Evolutionary conservation across 1,139 yeast species (phyloP).

Genomic region (Debaryomyces nepalensis): DNA sequence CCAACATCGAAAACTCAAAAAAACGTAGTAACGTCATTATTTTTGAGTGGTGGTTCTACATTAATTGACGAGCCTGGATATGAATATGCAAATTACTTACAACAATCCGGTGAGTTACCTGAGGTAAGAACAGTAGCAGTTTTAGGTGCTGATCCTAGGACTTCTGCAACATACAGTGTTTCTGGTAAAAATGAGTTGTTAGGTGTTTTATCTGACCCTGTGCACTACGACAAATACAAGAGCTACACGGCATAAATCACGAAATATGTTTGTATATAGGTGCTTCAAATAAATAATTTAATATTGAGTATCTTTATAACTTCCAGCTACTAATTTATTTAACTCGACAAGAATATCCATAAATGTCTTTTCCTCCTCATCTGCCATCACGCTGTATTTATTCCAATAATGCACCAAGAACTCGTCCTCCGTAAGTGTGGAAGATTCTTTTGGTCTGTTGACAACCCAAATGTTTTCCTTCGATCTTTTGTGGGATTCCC

Average conservation of each 20-base stretch:
- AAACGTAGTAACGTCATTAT: conserved; percentile 38
- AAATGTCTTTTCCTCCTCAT: conserved; percentile 48
- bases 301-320: conserved; percentile 48
- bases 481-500: conserved; percentile 80
- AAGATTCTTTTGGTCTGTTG: conserved; percentile 47
- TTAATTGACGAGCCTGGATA: conserved; percentile 73
- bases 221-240: not conserved
- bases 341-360: conserved; percentile 57
- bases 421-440: conserved; percentile 53
- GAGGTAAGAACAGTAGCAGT: conserved; percentile 69
- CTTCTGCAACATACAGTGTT: conserved; percentile 70
- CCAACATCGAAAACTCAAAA: not conserved
- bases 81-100: conserved; percentile 57
- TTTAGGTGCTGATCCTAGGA: conserved; percentile 38
- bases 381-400: conserved; percentile 47
- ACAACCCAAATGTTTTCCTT: conserved; percentile 80
- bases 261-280: conserved; percentile 6
- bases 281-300: conserved; percentile 17
- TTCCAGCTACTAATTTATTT: conserved; percentile 51
- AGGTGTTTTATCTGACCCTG: conserved; percentile 42
- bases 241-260: conserved; percentile 5
- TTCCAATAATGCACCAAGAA: conserved; percentile 64
- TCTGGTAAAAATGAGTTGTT: conserved; percentile 81
- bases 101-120: conserved; percentile 37
- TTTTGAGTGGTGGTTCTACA: conserved; percentile 72